Base-by-base conservation (phyloP, 106 monocot species). In the Allium cepa region DNA sequence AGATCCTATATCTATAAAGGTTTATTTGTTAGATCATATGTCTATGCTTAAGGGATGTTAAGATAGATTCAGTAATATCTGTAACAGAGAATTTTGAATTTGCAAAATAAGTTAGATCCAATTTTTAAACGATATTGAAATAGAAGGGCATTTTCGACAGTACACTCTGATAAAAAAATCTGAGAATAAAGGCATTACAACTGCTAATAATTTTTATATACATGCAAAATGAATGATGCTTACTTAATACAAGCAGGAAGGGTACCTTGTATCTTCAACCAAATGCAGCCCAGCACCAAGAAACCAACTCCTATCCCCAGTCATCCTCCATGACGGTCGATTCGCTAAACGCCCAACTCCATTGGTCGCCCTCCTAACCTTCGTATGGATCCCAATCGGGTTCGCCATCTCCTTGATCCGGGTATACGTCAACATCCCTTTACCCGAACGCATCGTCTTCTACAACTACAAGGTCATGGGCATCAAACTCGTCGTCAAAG, bases 301-400 rank as follows among this genome's bases (percentile, higher is more conserved):
- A 12, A 71, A 68, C 80, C 69, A 84, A 45, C 80, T 84, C 5
- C 59, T 81, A 49, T 77, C 82, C 53, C 85, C 91, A 7, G 74
- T 96, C 15, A 84, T 96, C 77, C 86, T 96, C 69, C 96, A 96
- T 76, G 96, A 96, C 66, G 96, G 96, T 47, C 77, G 96, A 11
- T 75, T 96, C 2, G 91, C 81, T 46, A 83, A 68, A 50, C 85
- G 85, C 4, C 96, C 96, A n/a, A 87, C 88, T 2, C 96, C 96
- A 1, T 52, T 72, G 10, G 71, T 71, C 2, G 79, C 96, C 5
- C 84, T 96, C 11, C 75, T 91, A 53, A 82, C 88, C 60, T 75
- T 96, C 60, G 79, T 92, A 1, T 96, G 96, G 96, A 76, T 96
- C 17, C 96, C 96, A 5, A 16, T 96, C 36, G 91, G 91, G 49